phyloP scores from a whole-genome alignment of 805 yeast genomes.

The Millerago galiae region DNA sequence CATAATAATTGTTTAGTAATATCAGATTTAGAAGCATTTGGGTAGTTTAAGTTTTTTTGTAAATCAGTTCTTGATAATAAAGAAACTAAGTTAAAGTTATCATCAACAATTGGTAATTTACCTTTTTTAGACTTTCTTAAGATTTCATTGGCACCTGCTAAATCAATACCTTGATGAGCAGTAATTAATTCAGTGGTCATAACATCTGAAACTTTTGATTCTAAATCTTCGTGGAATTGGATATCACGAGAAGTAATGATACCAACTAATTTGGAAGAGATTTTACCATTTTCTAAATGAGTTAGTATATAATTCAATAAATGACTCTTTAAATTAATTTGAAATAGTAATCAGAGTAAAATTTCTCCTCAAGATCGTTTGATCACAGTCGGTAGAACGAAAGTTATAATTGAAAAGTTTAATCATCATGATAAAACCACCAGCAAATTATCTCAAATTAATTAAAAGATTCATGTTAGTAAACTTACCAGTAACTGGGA shows the following conservation, averaged over 20 bases:
- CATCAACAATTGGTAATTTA: slow-evolving; percentile 90
- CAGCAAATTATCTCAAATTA: not conserved
- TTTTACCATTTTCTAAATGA: slow-evolving; percentile 66
- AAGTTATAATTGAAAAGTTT: slow-evolving; percentile 60
- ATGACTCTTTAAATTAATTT: not conserved
- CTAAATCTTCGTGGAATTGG: slow-evolving; percentile 81
- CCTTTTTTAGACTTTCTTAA: slow-evolving; percentile 94
- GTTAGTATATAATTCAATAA: slow-evolving; percentile 12
- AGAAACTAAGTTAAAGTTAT: slow-evolving; percentile 68
- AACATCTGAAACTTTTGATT: slow-evolving; percentile 58
- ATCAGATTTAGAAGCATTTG: slow-evolving; percentile 90
- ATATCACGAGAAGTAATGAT: slow-evolving; percentile 95
- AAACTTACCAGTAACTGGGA: slow-evolving; percentile 98
- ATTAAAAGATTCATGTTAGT: slow-evolving; percentile 1
- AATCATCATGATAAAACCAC: slow-evolving; percentile 43
- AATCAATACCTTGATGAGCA: slow-evolving; percentile 74
- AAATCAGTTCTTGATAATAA: slow-evolving; percentile 93
- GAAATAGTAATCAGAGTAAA: slow-evolving; percentile 30
- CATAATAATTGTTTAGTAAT: slow-evolving; percentile 91
- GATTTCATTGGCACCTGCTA: slow-evolving; percentile 83
- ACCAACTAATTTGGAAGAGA: slow-evolving; percentile 89
- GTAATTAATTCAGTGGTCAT: slow-evolving; percentile 90
- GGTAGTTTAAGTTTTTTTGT: slow-evolving; percentile 91
- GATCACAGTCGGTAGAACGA: slow-evolving; percentile 99
- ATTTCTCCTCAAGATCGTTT: slow-evolving; percentile 92